Conservation (phyloP, 768 basidiomycete genomes). For the Trametes maxima region DNA sequence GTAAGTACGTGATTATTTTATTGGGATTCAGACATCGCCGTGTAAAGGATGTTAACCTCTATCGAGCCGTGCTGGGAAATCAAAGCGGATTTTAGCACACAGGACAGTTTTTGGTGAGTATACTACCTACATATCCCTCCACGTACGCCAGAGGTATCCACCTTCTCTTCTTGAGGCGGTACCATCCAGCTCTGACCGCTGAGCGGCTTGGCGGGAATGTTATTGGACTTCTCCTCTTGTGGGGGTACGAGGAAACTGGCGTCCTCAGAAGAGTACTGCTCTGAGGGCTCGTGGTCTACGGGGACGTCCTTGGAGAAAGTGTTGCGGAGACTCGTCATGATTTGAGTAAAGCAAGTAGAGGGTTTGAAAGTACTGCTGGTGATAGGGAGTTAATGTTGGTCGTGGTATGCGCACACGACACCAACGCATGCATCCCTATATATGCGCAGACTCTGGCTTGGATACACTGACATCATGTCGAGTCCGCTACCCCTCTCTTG, state of each 20-base stretch:
- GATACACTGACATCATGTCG: constrained; percentile 11
- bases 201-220: no score
- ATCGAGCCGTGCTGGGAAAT: constrained; percentile 4
- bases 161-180: constrained; percentile 17
- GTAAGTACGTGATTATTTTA: no score
- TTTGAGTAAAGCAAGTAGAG: not conserved
- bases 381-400: no score
- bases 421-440: not conserved
- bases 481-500: not conserved
- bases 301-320: no score
- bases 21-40: no score
- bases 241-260: no score
- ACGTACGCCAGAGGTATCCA: not conserved
- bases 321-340: no score
- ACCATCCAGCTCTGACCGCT: no score
- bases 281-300: no score
- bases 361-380: not conserved
- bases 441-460: not conserved
- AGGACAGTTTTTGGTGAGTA: not conserved
- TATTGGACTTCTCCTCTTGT: no score
- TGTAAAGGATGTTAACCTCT: not conserved
- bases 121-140: not conserved
- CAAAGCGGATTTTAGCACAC: not conserved
- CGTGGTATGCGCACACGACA: no score
- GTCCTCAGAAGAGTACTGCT: no score